Percentiles rank a stretch among this genome's conserved stretches.
Evolutionary conservation across 805 yeast genomes (phyloP).

Genomic region (Candida railenensis): DNA sequence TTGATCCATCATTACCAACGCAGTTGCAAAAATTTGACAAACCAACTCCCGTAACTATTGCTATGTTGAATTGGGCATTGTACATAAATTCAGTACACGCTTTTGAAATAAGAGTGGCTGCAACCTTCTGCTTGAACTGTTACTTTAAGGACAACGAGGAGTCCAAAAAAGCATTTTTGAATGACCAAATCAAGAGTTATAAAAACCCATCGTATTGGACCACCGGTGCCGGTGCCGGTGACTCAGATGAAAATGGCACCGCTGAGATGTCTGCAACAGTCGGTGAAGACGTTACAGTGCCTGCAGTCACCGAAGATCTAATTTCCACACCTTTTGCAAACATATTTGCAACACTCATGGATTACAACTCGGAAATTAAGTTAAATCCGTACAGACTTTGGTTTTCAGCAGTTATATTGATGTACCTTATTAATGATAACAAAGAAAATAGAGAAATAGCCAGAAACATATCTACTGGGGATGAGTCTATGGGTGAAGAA

Average conservation of each 20-base stretch:
- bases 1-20: conserved; percentile 68
- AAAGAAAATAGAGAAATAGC: conserved; percentile 50
- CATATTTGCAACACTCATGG: conserved; percentile 67
- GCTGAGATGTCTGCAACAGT: not conserved
- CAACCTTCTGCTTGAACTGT: conserved; percentile 64
- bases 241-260: conserved; percentile 5
- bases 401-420: conserved; percentile 72
- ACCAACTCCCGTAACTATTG: conserved; percentile 65
- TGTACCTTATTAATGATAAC: conserved; percentile 58
- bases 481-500: conserved; percentile 64
- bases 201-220: conserved; percentile 22
- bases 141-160: conserved; percentile 64
- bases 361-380: conserved; percentile 61
- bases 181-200: conserved; percentile 57
- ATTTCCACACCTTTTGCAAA: conserved; percentile 48
- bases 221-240: conserved; percentile 12
- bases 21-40: conserved; percentile 32
- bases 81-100: conserved; percentile 77
- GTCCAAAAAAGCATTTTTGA: conserved; percentile 60
- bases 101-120: conserved; percentile 77
- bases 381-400: conserved; percentile 85
- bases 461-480: conserved; percentile 53
- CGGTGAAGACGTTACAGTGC: not conserved
- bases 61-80: conserved; percentile 81
- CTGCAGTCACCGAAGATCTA: conserved; percentile 13